Base-by-base conservation (phyloP, 2,329 filamentous ascomycete genomes). In the Epicoccum sorghinum region DNA sequence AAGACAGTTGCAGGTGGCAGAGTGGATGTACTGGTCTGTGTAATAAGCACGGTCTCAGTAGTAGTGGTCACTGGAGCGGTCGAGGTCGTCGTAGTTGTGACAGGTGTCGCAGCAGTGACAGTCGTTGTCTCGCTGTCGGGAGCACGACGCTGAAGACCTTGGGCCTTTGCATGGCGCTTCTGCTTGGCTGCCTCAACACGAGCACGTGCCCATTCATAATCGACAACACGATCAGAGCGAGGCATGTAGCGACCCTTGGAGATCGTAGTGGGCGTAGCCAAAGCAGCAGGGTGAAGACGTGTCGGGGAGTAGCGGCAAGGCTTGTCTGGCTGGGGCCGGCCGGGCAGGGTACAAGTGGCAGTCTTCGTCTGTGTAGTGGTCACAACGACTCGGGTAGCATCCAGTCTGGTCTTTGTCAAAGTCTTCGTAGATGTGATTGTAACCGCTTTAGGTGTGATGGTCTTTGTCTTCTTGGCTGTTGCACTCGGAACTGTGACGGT, bases 321-420 rank as follows among this genome's bases (percentile, higher is more conserved):
- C 56, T 76, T 75, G 51, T 77, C 75, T 1, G 62, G 62, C 27
- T 27, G 59, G 58, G 64, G 59, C 12, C 63, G 67, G 18, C 60
- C 69, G 5, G 71, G 65, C 2, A 70, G 62, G 7, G 71, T 76
- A 67, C 76, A 79, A 6, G 66, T 70, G 12, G 74, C 72, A 4
- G 71, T 73, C 2, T 67, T 64, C 0, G 76, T 78, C 41, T 70
- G 67, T 1, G 73, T 75, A 1, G 61, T 69, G 8, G 67, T 63
- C 8, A 30, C 48, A n/a, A 70, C 59, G 0, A 62, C 41, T 36
- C 69, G 67, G 8, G 67, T 75, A 36, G 55, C 61, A 1, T 61
- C 60, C 3, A 71, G 58, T 33, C 61, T 60, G 3, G 67, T 68
- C 32, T 64, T 67, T 0, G 72, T 74, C 33, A 57, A 56, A 2